phyloP scores from a whole-genome alignment of 2,329 filamentous ascomycete species.

The Lachnellula willkommii region DNA sequence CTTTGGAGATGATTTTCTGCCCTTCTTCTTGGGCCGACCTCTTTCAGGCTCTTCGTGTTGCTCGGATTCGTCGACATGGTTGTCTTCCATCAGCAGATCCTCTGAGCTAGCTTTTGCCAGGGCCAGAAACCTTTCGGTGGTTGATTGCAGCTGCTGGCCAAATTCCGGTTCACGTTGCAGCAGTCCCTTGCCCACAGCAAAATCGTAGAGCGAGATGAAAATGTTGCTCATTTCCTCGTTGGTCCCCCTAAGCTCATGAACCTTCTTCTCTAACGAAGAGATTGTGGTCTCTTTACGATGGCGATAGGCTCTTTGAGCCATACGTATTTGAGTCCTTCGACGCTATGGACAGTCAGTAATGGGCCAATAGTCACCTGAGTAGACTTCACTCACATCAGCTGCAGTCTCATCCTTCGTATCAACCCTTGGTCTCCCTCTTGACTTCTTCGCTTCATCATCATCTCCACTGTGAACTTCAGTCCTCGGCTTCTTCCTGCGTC shows the following conservation, averaged over 20 bases:
- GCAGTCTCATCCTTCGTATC: constrained; percentile 74
- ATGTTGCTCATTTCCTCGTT: constrained; percentile 70
- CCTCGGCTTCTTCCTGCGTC: constrained; percentile 34
- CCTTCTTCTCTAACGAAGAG: constrained; percentile 62
- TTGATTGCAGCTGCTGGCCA: constrained; percentile 49
- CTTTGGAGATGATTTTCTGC: constrained; percentile 4
- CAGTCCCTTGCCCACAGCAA: constrained; percentile 52
- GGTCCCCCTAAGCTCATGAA: constrained; percentile 61
- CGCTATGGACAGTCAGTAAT: constrained; percentile 45
- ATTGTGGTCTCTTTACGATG: constrained; percentile 81
- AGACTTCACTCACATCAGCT: constrained; percentile 59
- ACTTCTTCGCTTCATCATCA: constrained; percentile 49
- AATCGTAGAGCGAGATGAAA: constrained; percentile 63
- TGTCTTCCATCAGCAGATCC: constrained; percentile 29
- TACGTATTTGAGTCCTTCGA: constrained; percentile 78
- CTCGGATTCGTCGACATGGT: constrained; percentile 14
- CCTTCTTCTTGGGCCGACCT: constrained; percentile 5
- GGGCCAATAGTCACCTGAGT: background rate
- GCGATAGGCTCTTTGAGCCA: constrained; percentile 80
- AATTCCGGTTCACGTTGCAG: constrained; percentile 53
- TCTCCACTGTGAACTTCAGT: constrained; percentile 30
- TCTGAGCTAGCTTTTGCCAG: constrained; percentile 45
- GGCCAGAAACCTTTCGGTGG: constrained; percentile 53
- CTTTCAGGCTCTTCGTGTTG: constrained; percentile 9
- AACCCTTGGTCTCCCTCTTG: constrained; percentile 68